Percentiles rank a stretch among this genome's conserved stretches.
phyloP scores from a whole-genome alignment of 305 asterid genomes.

The Petunia hybrid region DNA sequence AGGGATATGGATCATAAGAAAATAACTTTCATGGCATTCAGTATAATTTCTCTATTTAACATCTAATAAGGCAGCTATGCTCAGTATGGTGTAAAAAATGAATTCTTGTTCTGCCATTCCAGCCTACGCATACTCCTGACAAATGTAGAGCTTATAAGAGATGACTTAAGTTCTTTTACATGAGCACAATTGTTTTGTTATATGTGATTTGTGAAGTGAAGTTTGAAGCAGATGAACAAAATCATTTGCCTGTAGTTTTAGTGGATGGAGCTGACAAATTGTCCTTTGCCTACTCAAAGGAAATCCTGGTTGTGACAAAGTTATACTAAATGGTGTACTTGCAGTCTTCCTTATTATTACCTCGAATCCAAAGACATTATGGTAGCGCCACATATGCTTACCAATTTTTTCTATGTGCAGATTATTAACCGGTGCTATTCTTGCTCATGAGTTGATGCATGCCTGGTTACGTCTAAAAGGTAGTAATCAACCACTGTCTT shows the following conservation, averaged over 20 bases:
- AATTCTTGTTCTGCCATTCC: neutral
- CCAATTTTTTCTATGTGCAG: slow-evolving; percentile 51
- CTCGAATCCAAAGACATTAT: slow-evolving; percentile 43
- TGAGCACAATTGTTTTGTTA: neutral
- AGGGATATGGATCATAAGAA: neutral
- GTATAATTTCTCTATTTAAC: neutral
- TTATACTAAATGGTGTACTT: slow-evolving; percentile 34
- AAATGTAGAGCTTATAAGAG: neutral
- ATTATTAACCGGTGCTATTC: slow-evolving; percentile 90
- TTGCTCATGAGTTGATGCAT: slow-evolving; percentile 95
- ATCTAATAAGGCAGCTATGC: neutral
- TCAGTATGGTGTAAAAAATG: neutral
- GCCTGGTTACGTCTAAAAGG: slow-evolving; percentile 95
- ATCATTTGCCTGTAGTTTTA: neutral
- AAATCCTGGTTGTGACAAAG: slow-evolving; percentile 39
- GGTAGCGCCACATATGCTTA: neutral
- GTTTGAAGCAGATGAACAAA: neutral
- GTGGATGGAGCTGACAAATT: neutral
- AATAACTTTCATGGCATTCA: neutral
- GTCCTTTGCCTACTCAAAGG: neutral
- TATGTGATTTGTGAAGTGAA: neutral
- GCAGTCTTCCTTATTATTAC: neutral
- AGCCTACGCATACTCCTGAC: neutral
- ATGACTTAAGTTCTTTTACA: neutral
- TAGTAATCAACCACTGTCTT: neutral